A percentile compares a stretch with the other conserved stretches of the same genome.
Evolutionary conservation across 164 flowering plant genomes (phyloP).

Genomic region (Protea cynaroides): DNA sequence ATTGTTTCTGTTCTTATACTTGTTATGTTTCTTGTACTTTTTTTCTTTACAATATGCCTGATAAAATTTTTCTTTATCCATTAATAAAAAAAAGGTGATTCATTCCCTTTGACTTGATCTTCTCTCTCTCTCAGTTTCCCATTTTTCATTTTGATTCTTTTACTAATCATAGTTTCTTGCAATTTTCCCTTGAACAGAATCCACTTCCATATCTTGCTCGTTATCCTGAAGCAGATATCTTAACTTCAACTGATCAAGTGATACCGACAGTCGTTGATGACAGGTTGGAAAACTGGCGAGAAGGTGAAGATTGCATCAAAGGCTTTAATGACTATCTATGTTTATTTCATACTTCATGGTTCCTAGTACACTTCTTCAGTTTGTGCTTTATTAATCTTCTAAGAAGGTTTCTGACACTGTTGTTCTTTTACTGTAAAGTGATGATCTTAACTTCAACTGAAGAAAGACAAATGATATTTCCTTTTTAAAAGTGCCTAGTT

Average conservation of each 20-base stretch:
- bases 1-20: too few relatives aligned
- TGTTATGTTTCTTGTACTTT: too few relatives aligned
- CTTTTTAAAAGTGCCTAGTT: not conserved
- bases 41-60: too few relatives aligned
- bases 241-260: conserved; percentile 94
- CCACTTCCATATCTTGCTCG: conserved; percentile 95
- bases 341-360: not conserved
- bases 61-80: too few relatives aligned
- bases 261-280: conserved; percentile 92
- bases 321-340: not conserved
- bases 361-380: not conserved
- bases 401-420: not conserved
- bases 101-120: too few relatives aligned
- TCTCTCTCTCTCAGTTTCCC: not conserved
- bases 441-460: not conserved
- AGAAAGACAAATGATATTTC: not conserved
- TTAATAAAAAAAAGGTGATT: too few relatives aligned
- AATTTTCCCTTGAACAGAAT: conserved; percentile 47
- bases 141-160: conserved; percentile 1
- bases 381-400: not conserved
- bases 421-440: not conserved
- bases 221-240: conserved; percentile 85
- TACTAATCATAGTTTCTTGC: not conserved
- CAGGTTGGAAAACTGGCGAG: conserved; percentile 74
- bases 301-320: conserved; percentile 44